These are phyloP conservation scores for Termitomyces sp. DNA, from an alignment of 768 basidiomycete species.

Conservation along the genomic window DNA sequence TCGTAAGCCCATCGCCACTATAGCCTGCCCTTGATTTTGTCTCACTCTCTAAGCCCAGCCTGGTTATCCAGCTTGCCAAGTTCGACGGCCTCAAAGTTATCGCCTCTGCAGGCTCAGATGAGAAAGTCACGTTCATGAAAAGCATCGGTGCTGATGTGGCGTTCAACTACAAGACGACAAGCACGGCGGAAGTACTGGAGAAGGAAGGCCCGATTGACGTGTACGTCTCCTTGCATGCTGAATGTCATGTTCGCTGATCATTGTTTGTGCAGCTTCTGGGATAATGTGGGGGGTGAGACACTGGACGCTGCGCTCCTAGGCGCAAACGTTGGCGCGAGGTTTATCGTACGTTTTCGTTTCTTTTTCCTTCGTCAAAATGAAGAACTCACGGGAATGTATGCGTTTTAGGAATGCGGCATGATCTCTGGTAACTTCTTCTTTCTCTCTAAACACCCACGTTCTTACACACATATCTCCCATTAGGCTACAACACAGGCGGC, in stretches of 20 bases:
- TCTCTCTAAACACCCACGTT: background rate
- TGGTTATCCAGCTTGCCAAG: slow-evolving; percentile 54
- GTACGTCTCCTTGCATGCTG: slow-evolving; percentile 22
- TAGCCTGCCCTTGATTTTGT: background rate
- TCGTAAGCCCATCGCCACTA: slow-evolving; percentile 9
- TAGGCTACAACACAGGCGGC: slow-evolving; percentile 33
- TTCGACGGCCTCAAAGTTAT: slow-evolving; percentile 62
- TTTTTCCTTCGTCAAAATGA: background rate
- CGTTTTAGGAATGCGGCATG: slow-evolving; percentile 41
- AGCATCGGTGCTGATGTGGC: slow-evolving; percentile 65
- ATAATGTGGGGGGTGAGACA: slow-evolving; percentile 59
- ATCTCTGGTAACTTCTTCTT: slow-evolving; percentile 22
- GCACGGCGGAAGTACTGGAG: slow-evolving; percentile 48
- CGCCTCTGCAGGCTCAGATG: slow-evolving; percentile 69
- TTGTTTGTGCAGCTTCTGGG: slow-evolving; percentile 41
- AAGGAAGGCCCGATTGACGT: slow-evolving; percentile 53
- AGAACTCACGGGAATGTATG: background rate
- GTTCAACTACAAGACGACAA: slow-evolving; percentile 72
- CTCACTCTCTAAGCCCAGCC: slow-evolving; percentile 20
- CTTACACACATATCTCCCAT: background rate
- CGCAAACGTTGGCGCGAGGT: slow-evolving; percentile 43
- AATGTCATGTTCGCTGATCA: background rate
- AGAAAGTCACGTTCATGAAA: slow-evolving; percentile 64
- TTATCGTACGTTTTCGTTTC: slow-evolving; percentile 36
- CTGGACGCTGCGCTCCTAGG: slow-evolving; percentile 54